A percentile compares a stretch with the other conserved stretches of the same genome.
Evolutionary conservation across 805 yeast species (phyloP).

Genomic region (Trichomonascus vanleenenianus): DNA sequence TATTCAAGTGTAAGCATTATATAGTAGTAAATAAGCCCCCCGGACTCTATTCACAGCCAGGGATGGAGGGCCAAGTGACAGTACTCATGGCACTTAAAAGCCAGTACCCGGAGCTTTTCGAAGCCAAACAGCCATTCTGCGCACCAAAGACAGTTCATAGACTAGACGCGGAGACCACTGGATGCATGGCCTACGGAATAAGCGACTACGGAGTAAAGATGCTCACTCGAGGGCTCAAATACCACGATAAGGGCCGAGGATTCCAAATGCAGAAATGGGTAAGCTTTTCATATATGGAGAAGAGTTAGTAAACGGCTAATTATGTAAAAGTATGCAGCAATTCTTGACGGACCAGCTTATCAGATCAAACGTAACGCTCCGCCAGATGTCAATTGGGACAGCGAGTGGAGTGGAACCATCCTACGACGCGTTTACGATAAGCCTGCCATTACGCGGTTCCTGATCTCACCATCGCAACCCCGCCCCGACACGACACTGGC

Average conservation of each 20-base stretch:
- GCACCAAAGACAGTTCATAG: conserved; percentile 16
- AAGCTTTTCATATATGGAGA: neutral
- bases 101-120: conserved; percentile 9
- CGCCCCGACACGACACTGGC: conserved; percentile 5
- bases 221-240: conserved; percentile 10
- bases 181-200: conserved; percentile 17
- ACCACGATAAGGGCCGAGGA: conserved; percentile 8
- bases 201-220: conserved; percentile 10
- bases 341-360: conserved; percentile 4
- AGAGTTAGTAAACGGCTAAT: neutral
- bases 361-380: neutral
- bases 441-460: conserved; percentile 8
- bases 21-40: conserved; percentile 17
- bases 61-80: neutral
- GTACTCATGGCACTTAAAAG: conserved; percentile 7
- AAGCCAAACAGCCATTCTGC: conserved; percentile 9
- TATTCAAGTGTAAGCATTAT: conserved; percentile 8
- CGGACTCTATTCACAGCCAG: conserved; percentile 13
- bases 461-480: conserved; percentile 1
- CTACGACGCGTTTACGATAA: conserved; percentile 5
- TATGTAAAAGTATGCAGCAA: conserved; percentile 6
- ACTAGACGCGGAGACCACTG: conserved; percentile 14
- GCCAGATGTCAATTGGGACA: too few species aligned
- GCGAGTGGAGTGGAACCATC: conserved; percentile 5
- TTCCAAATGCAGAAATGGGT: conserved; percentile 8